These are phyloP conservation scores for Magnolia changhungtana DNA, from an alignment of 164 flowering plant genomes.

Conservation along the genomic window DNA sequence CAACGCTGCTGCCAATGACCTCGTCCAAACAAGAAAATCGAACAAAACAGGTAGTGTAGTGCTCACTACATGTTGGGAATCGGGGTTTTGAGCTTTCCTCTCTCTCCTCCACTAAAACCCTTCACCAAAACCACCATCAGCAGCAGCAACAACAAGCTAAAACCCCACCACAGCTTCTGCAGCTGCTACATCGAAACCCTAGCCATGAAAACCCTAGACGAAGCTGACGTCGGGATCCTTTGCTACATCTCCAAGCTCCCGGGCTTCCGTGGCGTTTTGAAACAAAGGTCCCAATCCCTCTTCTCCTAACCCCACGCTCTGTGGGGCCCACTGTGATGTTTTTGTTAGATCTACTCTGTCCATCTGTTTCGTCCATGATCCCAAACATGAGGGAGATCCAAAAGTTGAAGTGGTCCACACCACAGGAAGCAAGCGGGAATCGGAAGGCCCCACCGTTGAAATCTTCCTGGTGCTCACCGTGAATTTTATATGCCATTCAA, in stretches of 20 bases:
- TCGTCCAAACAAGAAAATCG: no score
- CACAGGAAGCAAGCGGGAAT: no score
- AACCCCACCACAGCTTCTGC: not conserved
- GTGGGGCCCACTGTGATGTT: no score
- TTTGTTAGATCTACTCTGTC: no score
- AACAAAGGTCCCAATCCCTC: slow-evolving; percentile 55
- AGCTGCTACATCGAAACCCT: slow-evolving; percentile 6
- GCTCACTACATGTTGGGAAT: not conserved
- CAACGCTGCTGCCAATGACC: no score
- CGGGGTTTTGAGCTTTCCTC: slow-evolving; percentile 6
- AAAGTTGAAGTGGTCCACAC: no score
- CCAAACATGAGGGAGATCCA: no score
- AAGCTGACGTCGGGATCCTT: slow-evolving; percentile 75
- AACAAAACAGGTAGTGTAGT: not conserved
- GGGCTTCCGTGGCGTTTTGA: slow-evolving; percentile 84
- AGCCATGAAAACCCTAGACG: slow-evolving; percentile 40
- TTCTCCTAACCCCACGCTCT: not conserved
- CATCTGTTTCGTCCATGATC: no score
- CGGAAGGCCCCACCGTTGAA: no score
- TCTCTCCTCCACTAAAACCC: slow-evolving; percentile 25
- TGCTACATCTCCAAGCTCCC: slow-evolving; percentile 75
- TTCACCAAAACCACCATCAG: slow-evolving; percentile 17
- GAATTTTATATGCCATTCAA: no score
- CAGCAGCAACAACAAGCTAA: slow-evolving; percentile 1
- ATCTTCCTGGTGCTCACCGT: no score